phyloP scores from a whole-genome alignment of 2,329 filamentous ascomycete genomes.

The Pyrenochaeta sp. region DNA sequence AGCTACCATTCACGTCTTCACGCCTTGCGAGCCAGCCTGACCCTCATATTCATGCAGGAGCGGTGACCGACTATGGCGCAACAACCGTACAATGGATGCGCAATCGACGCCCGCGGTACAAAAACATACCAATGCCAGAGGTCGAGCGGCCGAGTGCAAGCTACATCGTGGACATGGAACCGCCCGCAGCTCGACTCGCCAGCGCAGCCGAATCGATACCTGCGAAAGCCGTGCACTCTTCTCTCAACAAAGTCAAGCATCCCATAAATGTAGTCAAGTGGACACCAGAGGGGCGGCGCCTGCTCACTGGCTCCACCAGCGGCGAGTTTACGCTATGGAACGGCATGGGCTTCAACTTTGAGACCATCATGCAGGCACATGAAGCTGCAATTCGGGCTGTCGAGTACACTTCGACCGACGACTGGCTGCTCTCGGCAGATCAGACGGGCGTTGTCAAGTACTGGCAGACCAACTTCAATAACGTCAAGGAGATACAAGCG shows the following conservation, averaged over 20 bases:
- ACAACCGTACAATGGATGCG: slow-evolving; percentile 93
- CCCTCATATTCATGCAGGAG: slow-evolving; percentile 63
- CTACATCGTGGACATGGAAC: slow-evolving; percentile 92
- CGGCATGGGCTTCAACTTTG: slow-evolving; percentile 98
- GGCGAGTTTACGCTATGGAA: slow-evolving; percentile 99
- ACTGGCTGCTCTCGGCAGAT: slow-evolving; percentile 96
- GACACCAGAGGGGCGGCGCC: slow-evolving; percentile 92
- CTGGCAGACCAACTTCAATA: slow-evolving; percentile 99
- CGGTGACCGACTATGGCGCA: slow-evolving; percentile 91
- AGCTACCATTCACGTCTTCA: slow-evolving; percentile 4
- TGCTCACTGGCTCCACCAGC: slow-evolving; percentile 93
- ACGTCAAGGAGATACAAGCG: slow-evolving; percentile 92
- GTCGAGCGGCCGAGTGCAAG: slow-evolving; percentile 84
- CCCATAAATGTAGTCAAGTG: slow-evolving; percentile 96
- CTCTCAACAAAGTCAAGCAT: slow-evolving; percentile 96
- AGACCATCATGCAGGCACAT: slow-evolving; percentile 98
- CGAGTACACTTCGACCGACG: slow-evolving; percentile 91
- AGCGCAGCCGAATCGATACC: slow-evolving; percentile 87
- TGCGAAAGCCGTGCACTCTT: slow-evolving; percentile 96
- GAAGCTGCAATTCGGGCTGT: slow-evolving; percentile 85
- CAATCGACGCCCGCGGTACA: slow-evolving; percentile 78
- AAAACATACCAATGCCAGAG: slow-evolving; percentile 75
- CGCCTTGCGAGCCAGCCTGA: slow-evolving; percentile 3
- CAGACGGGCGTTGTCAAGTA: slow-evolving; percentile 97
- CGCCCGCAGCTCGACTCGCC: slow-evolving; percentile 77